A percentile compares a stretch with the other conserved stretches of the same genome.
Evolutionary conservation across 768 basidiomycete species (phyloP).

Genomic region (Trametes coccinea): DNA sequence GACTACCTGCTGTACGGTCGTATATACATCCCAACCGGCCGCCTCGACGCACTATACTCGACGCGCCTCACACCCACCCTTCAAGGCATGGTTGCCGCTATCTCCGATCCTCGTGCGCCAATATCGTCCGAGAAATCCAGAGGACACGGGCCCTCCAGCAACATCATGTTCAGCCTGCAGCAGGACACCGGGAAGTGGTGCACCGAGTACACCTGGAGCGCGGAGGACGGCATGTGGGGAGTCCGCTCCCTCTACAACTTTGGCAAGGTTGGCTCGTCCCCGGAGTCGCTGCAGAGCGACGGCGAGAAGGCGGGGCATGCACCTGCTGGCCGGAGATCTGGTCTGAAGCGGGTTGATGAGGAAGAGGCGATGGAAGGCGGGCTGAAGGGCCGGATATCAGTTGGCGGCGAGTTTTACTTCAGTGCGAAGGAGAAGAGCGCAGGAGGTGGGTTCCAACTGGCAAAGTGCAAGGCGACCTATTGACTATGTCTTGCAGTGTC

Average conservation of each 20-base stretch:
- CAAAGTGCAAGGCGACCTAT: too few species aligned
- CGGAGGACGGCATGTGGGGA: slow-evolving; percentile 93
- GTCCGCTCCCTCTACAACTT: slow-evolving; percentile 89
- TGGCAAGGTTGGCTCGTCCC: slow-evolving; percentile 57
- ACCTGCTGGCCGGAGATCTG: slow-evolving; percentile 10
- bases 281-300: slow-evolving; percentile 38
- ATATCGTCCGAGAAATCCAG: slow-evolving; percentile 43
- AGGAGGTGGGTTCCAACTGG: slow-evolving; percentile 61
- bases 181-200: slow-evolving; percentile 93
- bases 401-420: slow-evolving; percentile 92
- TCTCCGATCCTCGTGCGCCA: slow-evolving; percentile 73
- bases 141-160: slow-evolving; percentile 48
- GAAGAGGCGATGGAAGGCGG: slow-evolving; percentile 93
- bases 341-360: slow-evolving; percentile 81
- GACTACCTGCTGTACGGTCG: slow-evolving; percentile 95
- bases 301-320: slow-evolving; percentile 25
- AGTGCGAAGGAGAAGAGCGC: slow-evolving; percentile 92
- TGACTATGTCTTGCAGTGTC: slow-evolving; percentile 59
- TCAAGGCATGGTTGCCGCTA: slow-evolving; percentile 82
- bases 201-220: slow-evolving; percentile 92
- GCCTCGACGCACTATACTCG: slow-evolving; percentile 88
- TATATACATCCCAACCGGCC: slow-evolving; percentile 83
- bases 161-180: slow-evolving; percentile 82
- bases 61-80: slow-evolving; percentile 75
- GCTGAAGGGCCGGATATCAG: slow-evolving; percentile 84